phyloP scores from a whole-genome alignment of 768 basidiomycete species.

The Suillus paluster region DNA sequence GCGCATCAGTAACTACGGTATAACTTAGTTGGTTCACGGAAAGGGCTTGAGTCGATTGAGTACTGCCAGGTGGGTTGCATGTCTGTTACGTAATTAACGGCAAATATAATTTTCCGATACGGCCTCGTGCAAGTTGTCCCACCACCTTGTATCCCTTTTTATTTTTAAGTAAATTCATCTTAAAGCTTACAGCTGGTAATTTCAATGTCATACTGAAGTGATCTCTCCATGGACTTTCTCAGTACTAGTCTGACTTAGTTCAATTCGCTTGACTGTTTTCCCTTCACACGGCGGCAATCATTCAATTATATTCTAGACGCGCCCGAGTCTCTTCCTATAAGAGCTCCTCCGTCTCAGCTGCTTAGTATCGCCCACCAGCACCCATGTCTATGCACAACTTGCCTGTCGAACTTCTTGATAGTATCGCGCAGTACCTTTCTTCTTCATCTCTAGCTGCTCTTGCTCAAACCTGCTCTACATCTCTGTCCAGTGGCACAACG shows the following conservation, averaged over 20 bases:
- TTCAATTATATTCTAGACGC: slow-evolving; percentile 19
- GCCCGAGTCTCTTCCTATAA: slow-evolving; percentile 15
- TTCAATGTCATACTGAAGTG: slow-evolving; percentile 6
- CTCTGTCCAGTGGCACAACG: slow-evolving; percentile 58
- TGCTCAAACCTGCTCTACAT: slow-evolving; percentile 44
- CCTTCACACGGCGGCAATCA: slow-evolving; percentile 46
- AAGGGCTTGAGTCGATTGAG: no score
- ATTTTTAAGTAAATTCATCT: slow-evolving; percentile 18
- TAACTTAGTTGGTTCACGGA: neutral
- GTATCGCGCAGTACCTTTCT: slow-evolving; percentile 46
- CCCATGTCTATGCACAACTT: slow-evolving; percentile 52
- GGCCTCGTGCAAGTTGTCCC: slow-evolving; percentile 6
- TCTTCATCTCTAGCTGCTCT: slow-evolving; percentile 49
- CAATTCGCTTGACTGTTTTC: slow-evolving; percentile 20
- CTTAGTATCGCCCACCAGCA: slow-evolving; percentile 9
- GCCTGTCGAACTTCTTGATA: slow-evolving; percentile 67
- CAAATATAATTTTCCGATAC: slow-evolving; percentile 1
- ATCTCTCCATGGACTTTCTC: slow-evolving; percentile 22
- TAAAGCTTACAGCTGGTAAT: slow-evolving; percentile 10
- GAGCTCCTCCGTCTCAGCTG: slow-evolving; percentile 9
- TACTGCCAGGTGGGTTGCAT: neutral
- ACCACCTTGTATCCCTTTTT: slow-evolving; percentile 14
- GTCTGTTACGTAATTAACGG: slow-evolving; percentile 20
- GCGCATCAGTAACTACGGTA: neutral
- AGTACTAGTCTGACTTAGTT: slow-evolving; percentile 12